Percentiles rank a stretch among this genome's conserved stretches.
Evolutionary conservation across 495 filamentous ascomycete genomes (phyloP).

Genomic region (Neurospora sp.): DNA sequence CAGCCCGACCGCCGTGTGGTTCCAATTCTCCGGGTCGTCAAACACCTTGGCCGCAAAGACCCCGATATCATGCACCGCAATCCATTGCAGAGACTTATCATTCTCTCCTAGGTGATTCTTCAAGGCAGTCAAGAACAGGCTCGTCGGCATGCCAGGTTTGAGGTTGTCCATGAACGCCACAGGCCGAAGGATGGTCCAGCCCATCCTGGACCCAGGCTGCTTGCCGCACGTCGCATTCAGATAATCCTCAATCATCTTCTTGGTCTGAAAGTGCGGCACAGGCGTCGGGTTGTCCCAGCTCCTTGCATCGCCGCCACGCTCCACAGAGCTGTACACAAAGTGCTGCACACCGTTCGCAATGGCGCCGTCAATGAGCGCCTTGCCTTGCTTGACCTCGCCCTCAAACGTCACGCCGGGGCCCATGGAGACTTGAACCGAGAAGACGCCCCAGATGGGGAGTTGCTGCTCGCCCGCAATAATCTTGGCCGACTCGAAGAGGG

Average conservation of each 20-base stretch:
- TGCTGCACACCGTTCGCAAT: slow-evolving; percentile 47
- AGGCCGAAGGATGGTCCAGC: slow-evolving; percentile 53
- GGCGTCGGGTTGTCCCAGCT: slow-evolving; percentile 48
- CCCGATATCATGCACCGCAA: slow-evolving; percentile 53
- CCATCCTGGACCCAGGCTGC: slow-evolving; percentile 32
- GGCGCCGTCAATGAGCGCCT: slow-evolving; percentile 48
- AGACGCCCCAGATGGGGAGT: slow-evolving; percentile 29
- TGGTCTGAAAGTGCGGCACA: slow-evolving; percentile 58
- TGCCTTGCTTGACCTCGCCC: slow-evolving; percentile 53
- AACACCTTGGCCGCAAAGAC: slow-evolving; percentile 54
- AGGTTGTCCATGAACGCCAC: slow-evolving; percentile 61
- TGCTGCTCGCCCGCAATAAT: slow-evolving; percentile 16
- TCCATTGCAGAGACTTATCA: slow-evolving; percentile 42
- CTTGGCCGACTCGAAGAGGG: slow-evolving; percentile 42
- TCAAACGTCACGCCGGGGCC: slow-evolving; percentile 39
- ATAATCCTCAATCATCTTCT: slow-evolving; percentile 56
- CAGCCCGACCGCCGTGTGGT: slow-evolving; percentile 28
- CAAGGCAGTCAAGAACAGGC: slow-evolving; percentile 47
- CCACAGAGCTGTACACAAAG: slow-evolving; percentile 62
- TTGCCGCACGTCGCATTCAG: slow-evolving; percentile 27
- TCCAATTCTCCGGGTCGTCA: slow-evolving; percentile 23
- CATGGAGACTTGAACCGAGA: slow-evolving; percentile 29
- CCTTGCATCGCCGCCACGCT: slow-evolving; percentile 49
- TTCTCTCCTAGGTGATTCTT: slow-evolving; percentile 28
- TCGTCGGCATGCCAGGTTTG: slow-evolving; percentile 45